Base-by-base conservation (phyloP, 768 basidiomycete genomes). In the Psilocybe cubensis region DNA sequence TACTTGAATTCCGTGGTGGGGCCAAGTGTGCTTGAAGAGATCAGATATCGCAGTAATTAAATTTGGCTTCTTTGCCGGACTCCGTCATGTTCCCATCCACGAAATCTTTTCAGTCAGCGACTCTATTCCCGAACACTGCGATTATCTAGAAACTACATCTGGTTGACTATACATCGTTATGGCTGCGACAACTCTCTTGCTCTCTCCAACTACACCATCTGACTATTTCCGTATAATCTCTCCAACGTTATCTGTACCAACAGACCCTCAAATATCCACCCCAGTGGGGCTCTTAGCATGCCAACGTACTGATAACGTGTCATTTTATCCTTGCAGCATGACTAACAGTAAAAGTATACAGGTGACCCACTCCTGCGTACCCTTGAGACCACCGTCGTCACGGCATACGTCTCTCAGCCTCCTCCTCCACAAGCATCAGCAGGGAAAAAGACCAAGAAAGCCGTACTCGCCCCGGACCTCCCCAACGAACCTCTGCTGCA, bases 241-340 rank as follows among this genome's bases (percentile, higher is more conserved):
- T 3, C 76, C 82, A 4, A 81, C 82, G 14, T 74, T 91, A 11
- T 70, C 56, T 28, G 68, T 90, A 48, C 82, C 87, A n/a, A 70
- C 77, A 18, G 79, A 85, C 54, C 72, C 78, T 21, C 70, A 70
- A 28, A 58, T 74, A 5, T 70, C 87, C 17, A 79, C 89, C 35
- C 89, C 89, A 33, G 90, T 93, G 35, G 91, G 91, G 43, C 76
- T 92, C 14, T 76, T 94, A 25, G 85, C 89, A 17, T 93, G 91
- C 68, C 90, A 92, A 79, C 86, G 89, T 89, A 73, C 12, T 38
- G 31, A 38, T 14, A 17, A 38, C n/a, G n/a, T 38, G 5, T 50
- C 38, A 53, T 20, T 48, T 23, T 27, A 46, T 54, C 46, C 21
- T 41, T 5, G 3, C 31, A 20, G 21, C 45, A 43, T 42, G 33